Evolutionary conservation across 305 asterid species (phyloP).

Genomic region (Stenogyne calaminthoides): DNA sequence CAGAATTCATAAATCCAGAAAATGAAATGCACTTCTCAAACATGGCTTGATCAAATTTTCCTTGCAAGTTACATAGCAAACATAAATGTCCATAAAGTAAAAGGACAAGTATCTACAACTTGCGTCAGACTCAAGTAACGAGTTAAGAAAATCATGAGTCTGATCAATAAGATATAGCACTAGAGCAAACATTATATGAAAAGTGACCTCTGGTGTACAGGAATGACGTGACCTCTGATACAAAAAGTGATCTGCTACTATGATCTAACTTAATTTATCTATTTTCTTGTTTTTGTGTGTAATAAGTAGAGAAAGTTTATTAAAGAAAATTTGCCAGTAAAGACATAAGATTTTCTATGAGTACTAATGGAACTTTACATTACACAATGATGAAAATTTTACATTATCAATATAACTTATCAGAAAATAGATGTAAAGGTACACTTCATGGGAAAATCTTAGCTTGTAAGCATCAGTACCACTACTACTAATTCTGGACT

Average conservation of each 20-base stretch:
- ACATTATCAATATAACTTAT: neutral
- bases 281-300: neutral
- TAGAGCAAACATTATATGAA: constrained; percentile 69
- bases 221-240: constrained; percentile 13
- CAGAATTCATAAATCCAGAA: neutral
- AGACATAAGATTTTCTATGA: neutral
- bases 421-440: neutral
- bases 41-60: neutral
- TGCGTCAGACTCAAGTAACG: constrained; percentile 59
- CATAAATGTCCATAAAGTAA: constrained; percentile 4
- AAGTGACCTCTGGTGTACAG: constrained; percentile 70
- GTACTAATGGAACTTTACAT: neutral
- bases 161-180: constrained; percentile 64
- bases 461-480: neutral
- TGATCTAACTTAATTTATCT: neutral
- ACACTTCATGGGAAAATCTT: neutral
- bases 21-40: neutral
- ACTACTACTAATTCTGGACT: neutral
- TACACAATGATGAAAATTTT: neutral
- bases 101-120: constrained; percentile 35
- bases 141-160: constrained; percentile 49
- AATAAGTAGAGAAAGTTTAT: neutral
- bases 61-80: neutral
- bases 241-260: neutral
- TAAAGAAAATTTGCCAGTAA: neutral